Conservation (phyloP, 352 stramenopile species). For the Thraustochytrium striatum region DNA sequence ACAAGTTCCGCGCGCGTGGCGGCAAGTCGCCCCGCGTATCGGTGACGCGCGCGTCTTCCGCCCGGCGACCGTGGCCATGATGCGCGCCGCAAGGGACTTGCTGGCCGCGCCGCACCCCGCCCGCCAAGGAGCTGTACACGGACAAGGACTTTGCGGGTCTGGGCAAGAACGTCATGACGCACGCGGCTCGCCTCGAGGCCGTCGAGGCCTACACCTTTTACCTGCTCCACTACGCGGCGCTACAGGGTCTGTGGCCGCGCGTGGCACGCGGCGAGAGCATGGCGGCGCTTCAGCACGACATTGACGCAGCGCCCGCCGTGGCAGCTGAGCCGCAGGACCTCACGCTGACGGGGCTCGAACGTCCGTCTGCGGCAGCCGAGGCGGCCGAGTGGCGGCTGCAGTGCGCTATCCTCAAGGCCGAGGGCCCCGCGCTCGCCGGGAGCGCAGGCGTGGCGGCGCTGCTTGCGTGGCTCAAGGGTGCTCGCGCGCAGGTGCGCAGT, state of each 20-base stretch:
- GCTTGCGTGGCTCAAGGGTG: not conserved
- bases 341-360: not conserved
- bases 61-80: conserved; percentile 28
- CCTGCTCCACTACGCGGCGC: conserved; percentile 15
- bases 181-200: not conserved
- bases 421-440: not conserved
- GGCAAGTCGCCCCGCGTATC: not conserved
- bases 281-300: not conserved
- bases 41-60: not conserved
- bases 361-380: too few species aligned
- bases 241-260: not conserved
- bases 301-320: not conserved
- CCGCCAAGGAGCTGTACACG: conserved; percentile 2
- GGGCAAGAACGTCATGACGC: conserved; percentile 40
- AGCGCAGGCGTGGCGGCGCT: not conserved
- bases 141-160: conserved; percentile 14
- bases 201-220: conserved; percentile 22
- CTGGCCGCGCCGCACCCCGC: too few species aligned
- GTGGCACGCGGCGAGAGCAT: not conserved
- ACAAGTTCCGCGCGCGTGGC: conserved; percentile 64
- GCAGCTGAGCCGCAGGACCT: conserved; percentile 5
- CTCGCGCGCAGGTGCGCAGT: not conserved
- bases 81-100: conserved; percentile 8
- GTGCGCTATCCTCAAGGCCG: not conserved
- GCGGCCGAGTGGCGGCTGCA: not conserved